Percentiles rank a stretch among this genome's conserved stretches.
phyloP scores from a whole-genome alignment of 2,329 filamentous ascomycete genomes.

The Colletotrichum tabaci region DNA sequence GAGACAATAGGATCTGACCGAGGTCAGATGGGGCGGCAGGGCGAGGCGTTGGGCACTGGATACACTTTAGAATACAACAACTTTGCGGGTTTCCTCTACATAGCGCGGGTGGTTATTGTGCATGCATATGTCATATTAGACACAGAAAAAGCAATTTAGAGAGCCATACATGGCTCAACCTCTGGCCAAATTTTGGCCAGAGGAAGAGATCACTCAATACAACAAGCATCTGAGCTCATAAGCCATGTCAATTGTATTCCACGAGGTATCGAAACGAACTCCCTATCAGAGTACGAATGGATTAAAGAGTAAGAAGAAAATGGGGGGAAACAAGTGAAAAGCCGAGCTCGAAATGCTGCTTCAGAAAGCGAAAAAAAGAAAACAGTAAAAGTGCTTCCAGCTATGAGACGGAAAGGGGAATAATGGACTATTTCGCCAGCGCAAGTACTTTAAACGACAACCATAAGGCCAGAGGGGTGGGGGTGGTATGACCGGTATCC shows the following conservation, averaged over 20 bases:
- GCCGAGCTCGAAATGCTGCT: slow-evolving; percentile 47
- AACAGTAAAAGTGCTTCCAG: slow-evolving; percentile 59
- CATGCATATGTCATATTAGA: slow-evolving; percentile 27
- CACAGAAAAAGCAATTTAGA: slow-evolving; percentile 25
- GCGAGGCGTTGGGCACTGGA: slow-evolving; percentile 31
- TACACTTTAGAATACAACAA: slow-evolving; percentile 22
- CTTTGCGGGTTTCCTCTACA: slow-evolving; percentile 19
- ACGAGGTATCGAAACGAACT: slow-evolving; percentile 60
- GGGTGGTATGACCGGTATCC: slow-evolving; percentile 35
- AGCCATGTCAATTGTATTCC: slow-evolving; percentile 42
- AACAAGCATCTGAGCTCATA: slow-evolving; percentile 48
- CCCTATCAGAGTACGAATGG: slow-evolving; percentile 57
- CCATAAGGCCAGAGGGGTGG: slow-evolving; percentile 20
- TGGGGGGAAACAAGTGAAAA: slow-evolving; percentile 39
- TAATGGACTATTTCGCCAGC: slow-evolving; percentile 41
- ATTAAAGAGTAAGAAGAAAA: slow-evolving; percentile 50
- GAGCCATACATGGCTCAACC: slow-evolving; percentile 5
- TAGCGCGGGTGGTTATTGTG: slow-evolving; percentile 32
- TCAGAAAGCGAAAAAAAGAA: slow-evolving; percentile 51
- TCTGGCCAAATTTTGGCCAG: not conserved
- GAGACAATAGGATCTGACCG: not conserved
- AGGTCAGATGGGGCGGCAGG: not conserved
- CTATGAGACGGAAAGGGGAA: slow-evolving; percentile 53
- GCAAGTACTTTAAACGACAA: slow-evolving; percentile 39
- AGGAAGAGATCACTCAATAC: slow-evolving; percentile 48